Base-by-base conservation (phyloP, 2,329 filamentous ascomycete genomes). In the Harringtonia aguacate region DNA sequence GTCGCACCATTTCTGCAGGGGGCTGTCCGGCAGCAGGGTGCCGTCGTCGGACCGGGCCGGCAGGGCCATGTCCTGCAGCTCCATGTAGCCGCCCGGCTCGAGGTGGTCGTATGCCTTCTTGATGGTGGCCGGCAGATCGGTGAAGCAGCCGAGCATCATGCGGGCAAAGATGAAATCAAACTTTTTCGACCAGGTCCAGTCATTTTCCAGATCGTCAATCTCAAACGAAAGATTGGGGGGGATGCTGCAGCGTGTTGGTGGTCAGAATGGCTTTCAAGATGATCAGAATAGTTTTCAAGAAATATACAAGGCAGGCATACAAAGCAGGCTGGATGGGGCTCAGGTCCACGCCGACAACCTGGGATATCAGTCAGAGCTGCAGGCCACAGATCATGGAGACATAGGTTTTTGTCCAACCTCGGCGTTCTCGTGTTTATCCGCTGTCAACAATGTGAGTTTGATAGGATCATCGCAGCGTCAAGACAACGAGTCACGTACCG, bases 91-190 rank as follows among this genome's bases (percentile, higher is more conserved):
- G 18, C 52, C 52, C 2, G 52, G 50, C 38, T 48, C 50, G 28
- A 54, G 50, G 41, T 53, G 46, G 46, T 44, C 43, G 24, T 41
- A 50, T 9, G 24, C 41, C 14, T 39, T 39, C 15, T 46, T 17
- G 21, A 46, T 42, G 8, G 44, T 36, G 31, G 28, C 39, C 22
- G 17, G 43, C 14, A 39, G 33, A 30, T 54, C 46, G 20, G 37
- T 22, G 30, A 54, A 54, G 37, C 49, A 52, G 34, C 51, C 51
- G 3, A 50, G 46, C 39, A 53, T 36, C 14, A 47, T 48, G 17
- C 52, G 51, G 35, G 46, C 44, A 41, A 48, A 53, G 36, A 54
- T 53, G 15, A 52, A 53, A n/a, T 54, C 52, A 37, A 54, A 54
- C 18, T 43, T 43, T 13, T 36, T 42, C 12, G 18, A 29, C 48